These are phyloP conservation scores for Triticum dicoccoides DNA, from an alignment of 176 grass and related monocot genomes.

Conservation along the genomic window DNA sequence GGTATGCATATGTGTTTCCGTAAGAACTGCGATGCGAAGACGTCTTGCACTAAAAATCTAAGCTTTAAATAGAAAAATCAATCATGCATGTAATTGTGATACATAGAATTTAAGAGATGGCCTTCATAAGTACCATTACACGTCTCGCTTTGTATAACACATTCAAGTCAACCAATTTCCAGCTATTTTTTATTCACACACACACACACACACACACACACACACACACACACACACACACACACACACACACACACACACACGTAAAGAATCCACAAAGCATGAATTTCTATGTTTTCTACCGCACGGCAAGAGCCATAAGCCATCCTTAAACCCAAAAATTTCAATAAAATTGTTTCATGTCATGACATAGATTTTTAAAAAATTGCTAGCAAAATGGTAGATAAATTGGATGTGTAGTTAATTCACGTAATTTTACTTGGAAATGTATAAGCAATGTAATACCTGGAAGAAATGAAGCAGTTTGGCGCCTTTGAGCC, in stretches of 20 bases:
- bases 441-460: neutral
- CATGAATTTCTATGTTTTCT: neutral
- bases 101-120: neutral
- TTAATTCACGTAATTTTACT: neutral
- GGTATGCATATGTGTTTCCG: neutral
- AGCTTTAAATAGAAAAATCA: no score
- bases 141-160: neutral
- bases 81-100: neutral
- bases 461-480: slow-evolving; percentile 56
- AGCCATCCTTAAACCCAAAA: neutral
- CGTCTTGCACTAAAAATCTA: neutral
- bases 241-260: neutral
- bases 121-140: neutral
- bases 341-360: neutral
- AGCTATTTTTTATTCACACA: neutral
- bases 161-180: neutral
- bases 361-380: neutral
- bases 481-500: slow-evolving; percentile 53
- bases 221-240: no score
- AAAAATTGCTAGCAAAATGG: neutral
- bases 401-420: neutral
- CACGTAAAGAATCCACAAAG: neutral
- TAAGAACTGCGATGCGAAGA: neutral
- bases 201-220: neutral
- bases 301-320: neutral